Conservation (phyloP, 768 basidiomycete genomes). For the Amylocystis lapponica region DNA sequence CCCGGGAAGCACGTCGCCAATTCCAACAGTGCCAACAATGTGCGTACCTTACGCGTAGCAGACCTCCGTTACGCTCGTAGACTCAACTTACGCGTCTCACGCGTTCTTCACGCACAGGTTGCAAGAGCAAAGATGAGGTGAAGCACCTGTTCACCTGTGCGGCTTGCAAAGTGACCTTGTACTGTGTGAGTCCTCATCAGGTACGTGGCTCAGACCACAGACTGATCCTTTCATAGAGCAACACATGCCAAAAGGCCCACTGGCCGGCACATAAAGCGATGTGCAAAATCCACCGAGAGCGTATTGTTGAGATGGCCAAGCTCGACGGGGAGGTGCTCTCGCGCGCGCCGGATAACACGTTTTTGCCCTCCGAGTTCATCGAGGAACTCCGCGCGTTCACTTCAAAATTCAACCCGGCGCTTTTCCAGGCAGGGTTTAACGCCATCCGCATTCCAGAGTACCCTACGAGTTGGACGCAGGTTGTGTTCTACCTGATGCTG, state of each 20-base stretch:
- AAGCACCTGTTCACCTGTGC: slow-evolving; percentile 10
- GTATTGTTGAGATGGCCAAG: background rate
- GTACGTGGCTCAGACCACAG: background rate
- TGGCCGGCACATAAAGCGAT: slow-evolving; percentile 10
- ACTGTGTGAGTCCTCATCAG: slow-evolving; percentile 6
- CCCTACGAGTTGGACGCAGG: slow-evolving; percentile 1
- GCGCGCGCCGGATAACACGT: background rate
- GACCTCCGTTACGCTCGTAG: no score
- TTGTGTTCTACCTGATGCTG: slow-evolving; percentile 5
- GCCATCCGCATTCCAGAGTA: slow-evolving; percentile 2
- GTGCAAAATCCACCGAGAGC: slow-evolving; percentile 3
- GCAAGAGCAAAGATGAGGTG: slow-evolving; percentile 6
- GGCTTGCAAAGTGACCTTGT: slow-evolving; percentile 9
- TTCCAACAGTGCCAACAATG: slow-evolving; percentile 14
- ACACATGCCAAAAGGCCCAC: slow-evolving; percentile 8
- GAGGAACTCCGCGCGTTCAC: slow-evolving; percentile 11
- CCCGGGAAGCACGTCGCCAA: slow-evolving; percentile 7
- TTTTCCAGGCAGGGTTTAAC: slow-evolving; percentile 14
- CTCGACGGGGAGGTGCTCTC: slow-evolving; percentile 3
- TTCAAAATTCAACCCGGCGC: slow-evolving; percentile 8
- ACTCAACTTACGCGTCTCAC: background rate
- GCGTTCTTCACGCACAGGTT: slow-evolving; percentile 1
- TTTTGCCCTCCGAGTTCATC: slow-evolving; percentile 1
- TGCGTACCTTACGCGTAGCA: background rate
- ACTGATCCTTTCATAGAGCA: slow-evolving; percentile 2